These are phyloP conservation scores for Exserohilum turcica DNA, from an alignment of 2,329 filamentous ascomycete genomes.

Conservation along the genomic window DNA sequence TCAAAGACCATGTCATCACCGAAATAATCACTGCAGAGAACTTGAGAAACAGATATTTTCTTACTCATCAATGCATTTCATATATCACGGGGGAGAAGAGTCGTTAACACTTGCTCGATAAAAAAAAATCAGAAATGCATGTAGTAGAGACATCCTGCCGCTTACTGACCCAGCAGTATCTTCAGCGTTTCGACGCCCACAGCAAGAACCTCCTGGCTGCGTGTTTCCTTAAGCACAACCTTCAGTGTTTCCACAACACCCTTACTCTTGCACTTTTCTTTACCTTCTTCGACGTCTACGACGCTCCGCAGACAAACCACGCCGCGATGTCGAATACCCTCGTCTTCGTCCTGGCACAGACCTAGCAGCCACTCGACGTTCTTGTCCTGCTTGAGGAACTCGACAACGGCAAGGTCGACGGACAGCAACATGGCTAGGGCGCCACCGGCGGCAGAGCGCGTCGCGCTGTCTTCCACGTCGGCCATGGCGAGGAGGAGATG, in stretches of 20 bases:
- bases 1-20: too few relatives aligned
- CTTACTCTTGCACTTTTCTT: constrained; percentile 55
- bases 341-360: constrained; percentile 73
- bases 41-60: too few relatives aligned
- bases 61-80: too few relatives aligned
- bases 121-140: too few relatives aligned
- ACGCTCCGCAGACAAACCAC: constrained; percentile 78
- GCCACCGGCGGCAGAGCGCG: constrained; percentile 82
- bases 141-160: too few relatives aligned
- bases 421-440: constrained; percentile 83
- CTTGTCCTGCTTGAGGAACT: constrained; percentile 68
- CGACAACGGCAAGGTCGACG: constrained; percentile 74
- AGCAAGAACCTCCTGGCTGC: constrained; percentile 71
- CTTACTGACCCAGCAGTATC: constrained; percentile 55
- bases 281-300: constrained; percentile 59
- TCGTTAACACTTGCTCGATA: too few relatives aligned
- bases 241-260: constrained; percentile 72
- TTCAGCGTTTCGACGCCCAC: constrained; percentile 76
- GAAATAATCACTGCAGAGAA: too few relatives aligned
- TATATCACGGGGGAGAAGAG: too few relatives aligned
- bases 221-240: constrained; percentile 69
- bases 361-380: constrained; percentile 80
- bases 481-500: constrained; percentile 86
- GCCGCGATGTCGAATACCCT: constrained; percentile 71
- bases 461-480: constrained; percentile 80